Base-by-base conservation (phyloP, 257 asterid genomes). In the Fraxinus excelsior region DNA sequence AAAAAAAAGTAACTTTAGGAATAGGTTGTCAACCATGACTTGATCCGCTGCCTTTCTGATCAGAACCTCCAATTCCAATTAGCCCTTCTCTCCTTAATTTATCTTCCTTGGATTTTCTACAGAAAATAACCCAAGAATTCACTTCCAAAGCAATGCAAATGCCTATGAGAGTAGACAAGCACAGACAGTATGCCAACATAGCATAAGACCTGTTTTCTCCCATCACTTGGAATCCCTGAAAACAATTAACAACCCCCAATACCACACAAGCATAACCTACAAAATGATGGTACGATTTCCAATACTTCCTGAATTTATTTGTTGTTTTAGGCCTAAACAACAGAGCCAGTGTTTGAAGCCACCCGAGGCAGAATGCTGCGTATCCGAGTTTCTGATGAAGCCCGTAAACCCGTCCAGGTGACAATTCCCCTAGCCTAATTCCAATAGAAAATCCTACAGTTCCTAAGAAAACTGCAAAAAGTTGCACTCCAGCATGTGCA, bases 251-350 rank as follows among this genome's bases (percentile, higher is more conserved):
- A 19, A 90, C 84, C 1, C 98, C 99, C 25, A 95, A 73, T 3
- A 93, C 83, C 6, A 91, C 95, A 81, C 99, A 93, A 0, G 87
- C 96, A 76, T 95, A 95, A 5, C 99, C 99, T 4, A 93, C 99
- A 74, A 95, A 87, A 56, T 93, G 99, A 38, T 95, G 99, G 70
- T 95, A 95, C 0, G 99, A 95, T 74, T 95, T 95, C 99, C 99
- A 95, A 12, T 95, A 95, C 66, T 86, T 91, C 67, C 99, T 80
- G 21, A 86, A 91, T 49, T 89, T 91, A 69, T 95, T 76, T 10
- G 98, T 95, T 6, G 97, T 89, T 67, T 85, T 91, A 1, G 99
- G 99, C 86, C 98, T 82, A 67, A 95, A 91, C 23, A 95, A 25
- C 65, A 95, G 76, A 0, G 99, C 99, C 82, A 89, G 37, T 3